Base-by-base conservation (phyloP, 208 protist species). In the Crithidia thermophila region DNA sequence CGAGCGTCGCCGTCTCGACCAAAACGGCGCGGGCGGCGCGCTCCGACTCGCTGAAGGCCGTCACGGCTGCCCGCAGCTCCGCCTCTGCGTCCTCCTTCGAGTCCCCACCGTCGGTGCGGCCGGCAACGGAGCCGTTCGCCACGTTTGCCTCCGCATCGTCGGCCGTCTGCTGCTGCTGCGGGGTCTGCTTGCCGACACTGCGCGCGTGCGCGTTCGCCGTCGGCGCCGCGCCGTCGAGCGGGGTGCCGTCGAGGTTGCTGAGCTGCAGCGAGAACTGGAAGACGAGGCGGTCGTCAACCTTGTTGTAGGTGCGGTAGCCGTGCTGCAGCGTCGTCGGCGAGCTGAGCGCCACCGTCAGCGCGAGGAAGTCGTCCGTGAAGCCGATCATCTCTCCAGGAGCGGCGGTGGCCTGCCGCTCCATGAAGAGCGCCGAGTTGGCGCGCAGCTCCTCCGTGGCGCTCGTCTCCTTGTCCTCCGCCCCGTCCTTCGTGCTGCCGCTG, bases 251-350 rank as follows among this genome's bases (percentile, higher is more conserved):
- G 16, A 52, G 23, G 57, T 64, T 40, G 37, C 27, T 76, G 18
- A 90, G 57, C 40, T 78, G 67, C 70, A 94, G 60, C 20, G 68
- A 75, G 47, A 86, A 82, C 75, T 92, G 83, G 50, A 94, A 92
- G 43, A 89, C 75, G 13, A 94, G 53, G 27, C 86, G 83, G 52
- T 89, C 85, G 42, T 92, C 84, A 3, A 55, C 55, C 40, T 57
- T 55, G 66, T 85, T 92, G 78, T 91, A 94, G 14, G 84, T 85
- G 42, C 89, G 83, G 49, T 90, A 84, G 18, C 86, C 89, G 52
- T 73, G 71, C 56, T 79, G 72, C 23, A 67, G 53, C 36, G 80
- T 82, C 2, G 82, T 88, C 13, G 74, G 64, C 27, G 79, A 82
- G 53, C 66, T 47, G 11, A 92, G 67, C 23, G 84, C 89, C 13